Base-by-base conservation (phyloP, 75 land plant genomes). In the Cryptomeria japonica region DNA sequence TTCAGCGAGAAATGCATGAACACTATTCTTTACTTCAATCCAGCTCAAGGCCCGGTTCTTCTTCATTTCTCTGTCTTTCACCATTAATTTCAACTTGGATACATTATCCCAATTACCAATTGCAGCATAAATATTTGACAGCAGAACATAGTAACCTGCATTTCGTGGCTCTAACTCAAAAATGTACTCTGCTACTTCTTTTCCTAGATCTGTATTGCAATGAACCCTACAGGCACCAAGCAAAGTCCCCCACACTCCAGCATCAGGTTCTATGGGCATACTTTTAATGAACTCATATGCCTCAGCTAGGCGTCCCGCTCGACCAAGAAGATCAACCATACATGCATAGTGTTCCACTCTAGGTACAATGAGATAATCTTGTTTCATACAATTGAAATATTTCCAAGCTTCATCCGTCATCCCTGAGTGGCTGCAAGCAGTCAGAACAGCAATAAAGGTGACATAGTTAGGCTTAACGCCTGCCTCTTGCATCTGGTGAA, bases 211-310 rank as follows among this genome's bases (percentile, higher is more conserved):
- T 31, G 92, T 88, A 85, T 95, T 88, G 73, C 91, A 91, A 84
- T 95, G 91, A n/a, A 88, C 86, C 72, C 94, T 91, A 51, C 94
- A 95, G 37, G 92, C 94, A 84, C 89, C 90, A 55, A 94, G 92
- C 87, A 94, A 85, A 61, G 94, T 58, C 31, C 91, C 89, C 89
- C 92, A 95, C 31, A 92, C 53, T 82, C 91, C 89, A 53, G 80
- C 73, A 44, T 36, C 87, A 32, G 88, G 80, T 28, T 56, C 86
- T 12, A 37, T 83, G 0, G 92, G 93, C 31, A 93, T 90, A 31
- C 38, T 61, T 11, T 51, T 31, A n/a, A 95, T 88, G 42, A 95
- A 42, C 38, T 88, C 58, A 55, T 93, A 94, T 18, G 95, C 93
- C 85, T 94, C 92, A 75, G 76, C 88, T 49, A 94, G 86, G 1